phyloP scores from a whole-genome alignment of 257 asterid species.

The Gentiana straminea region DNA sequence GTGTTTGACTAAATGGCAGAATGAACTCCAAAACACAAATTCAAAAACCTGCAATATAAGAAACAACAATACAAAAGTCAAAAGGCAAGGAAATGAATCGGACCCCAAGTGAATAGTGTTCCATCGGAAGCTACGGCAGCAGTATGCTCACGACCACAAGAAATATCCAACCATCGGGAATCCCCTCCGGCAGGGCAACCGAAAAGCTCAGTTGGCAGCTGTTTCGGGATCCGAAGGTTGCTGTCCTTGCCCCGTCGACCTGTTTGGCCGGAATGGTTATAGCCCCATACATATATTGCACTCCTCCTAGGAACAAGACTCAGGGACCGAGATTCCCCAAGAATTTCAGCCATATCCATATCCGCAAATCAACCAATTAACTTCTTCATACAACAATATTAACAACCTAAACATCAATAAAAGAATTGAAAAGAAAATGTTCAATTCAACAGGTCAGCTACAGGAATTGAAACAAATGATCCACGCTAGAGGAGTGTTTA shows the following conservation, averaged over 20 bases:
- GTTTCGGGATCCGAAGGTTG: constrained; percentile 62
- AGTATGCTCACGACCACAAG: constrained; percentile 93
- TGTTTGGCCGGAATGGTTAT: constrained; percentile 91
- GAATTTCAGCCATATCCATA: constrained; percentile 69
- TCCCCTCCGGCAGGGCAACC: constrained; percentile 63
- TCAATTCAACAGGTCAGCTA: too few relatives aligned
- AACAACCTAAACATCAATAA: too few relatives aligned
- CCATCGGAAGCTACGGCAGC: constrained; percentile 91
- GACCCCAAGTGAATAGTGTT: constrained; percentile 94
- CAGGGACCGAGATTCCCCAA: constrained; percentile 52
- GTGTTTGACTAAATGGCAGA: not conserved
- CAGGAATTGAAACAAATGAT: too few relatives aligned
- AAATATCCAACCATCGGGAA: constrained; percentile 77
- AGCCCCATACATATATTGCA: constrained; percentile 84
- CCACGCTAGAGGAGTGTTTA: too few relatives aligned
- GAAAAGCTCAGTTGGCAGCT: constrained; percentile 79
- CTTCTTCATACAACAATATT: constrained; percentile 5
- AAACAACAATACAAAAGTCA: not conserved
- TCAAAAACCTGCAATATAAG: not conserved
- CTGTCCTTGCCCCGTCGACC: constrained; percentile 54
- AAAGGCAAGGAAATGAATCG: constrained; percentile 5
- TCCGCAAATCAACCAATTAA: constrained; percentile 4
- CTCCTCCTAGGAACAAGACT: constrained; percentile 54
- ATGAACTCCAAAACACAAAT: not conserved
- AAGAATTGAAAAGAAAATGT: too few relatives aligned